These are phyloP conservation scores for Colletotrichum sp. DNA, from an alignment of 2,329 filamentous ascomycete species.

Conservation along the genomic window DNA sequence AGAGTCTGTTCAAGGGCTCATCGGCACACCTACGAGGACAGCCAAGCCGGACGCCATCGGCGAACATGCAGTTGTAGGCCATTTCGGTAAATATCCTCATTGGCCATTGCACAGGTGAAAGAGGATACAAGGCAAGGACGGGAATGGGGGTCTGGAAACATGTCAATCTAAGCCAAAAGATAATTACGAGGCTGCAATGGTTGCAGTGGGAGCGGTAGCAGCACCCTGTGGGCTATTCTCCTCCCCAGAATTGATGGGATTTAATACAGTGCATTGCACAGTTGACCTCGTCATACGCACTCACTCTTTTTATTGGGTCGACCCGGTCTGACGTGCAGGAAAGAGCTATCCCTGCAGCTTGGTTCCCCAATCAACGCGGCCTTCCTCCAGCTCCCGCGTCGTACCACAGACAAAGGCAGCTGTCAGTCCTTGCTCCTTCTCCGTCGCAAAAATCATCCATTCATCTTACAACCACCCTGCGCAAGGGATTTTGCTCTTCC, in stretches of 20 bases:
- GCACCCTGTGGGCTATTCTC: background rate
- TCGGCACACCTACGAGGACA: constrained; percentile 80
- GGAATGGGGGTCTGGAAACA: background rate
- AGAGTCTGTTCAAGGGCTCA: constrained; percentile 94
- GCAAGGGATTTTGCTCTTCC: background rate
- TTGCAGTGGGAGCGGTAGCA: background rate
- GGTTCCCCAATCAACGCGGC: constrained; percentile 25
- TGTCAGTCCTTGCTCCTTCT: background rate
- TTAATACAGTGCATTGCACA: constrained; percentile 14
- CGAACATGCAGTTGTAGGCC: constrained; percentile 41
- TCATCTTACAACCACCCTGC: background rate
- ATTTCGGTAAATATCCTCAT: background rate
- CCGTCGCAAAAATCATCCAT: background rate
- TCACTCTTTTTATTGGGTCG: background rate
- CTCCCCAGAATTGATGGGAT: background rate
- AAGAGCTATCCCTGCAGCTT: constrained; percentile 18
- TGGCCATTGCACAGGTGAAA: background rate
- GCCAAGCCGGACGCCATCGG: constrained; percentile 42
- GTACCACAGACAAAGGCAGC: constrained; percentile 8
- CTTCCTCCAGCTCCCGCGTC: constrained; percentile 15
- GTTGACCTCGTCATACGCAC: background rate
- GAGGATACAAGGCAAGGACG: background rate
- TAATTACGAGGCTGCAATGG: background rate
- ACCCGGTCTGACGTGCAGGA: background rate
- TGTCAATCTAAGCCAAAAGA: background rate